Conservation (phyloP, 1,139 yeast species). For the Geotrichum aggregatum region DNA sequence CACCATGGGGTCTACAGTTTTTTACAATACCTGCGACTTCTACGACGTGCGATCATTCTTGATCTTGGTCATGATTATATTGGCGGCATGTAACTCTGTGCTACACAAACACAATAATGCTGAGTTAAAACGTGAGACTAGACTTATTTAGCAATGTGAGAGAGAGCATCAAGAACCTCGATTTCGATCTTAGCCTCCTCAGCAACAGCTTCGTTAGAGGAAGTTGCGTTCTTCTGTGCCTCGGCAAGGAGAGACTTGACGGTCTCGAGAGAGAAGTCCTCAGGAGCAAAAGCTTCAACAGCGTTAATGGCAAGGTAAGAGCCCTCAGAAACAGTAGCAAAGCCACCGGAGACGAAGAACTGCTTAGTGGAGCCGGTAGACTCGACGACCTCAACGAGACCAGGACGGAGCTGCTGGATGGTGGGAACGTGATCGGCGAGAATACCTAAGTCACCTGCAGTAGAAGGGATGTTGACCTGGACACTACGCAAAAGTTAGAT, state of each 20-base stretch:
- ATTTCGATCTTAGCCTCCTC: conserved; percentile 94
- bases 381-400: conserved; percentile 87
- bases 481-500: conserved; percentile 44
- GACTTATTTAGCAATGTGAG: conserved; percentile 74
- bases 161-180: conserved; percentile 93
- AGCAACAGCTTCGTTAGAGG: conserved; percentile 78
- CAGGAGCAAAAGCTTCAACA: conserved; percentile 92
- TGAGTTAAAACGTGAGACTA: conserved; percentile 3
- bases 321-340: conserved; percentile 95
- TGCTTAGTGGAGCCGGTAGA: conserved; percentile 74
- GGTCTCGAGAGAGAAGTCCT: conserved; percentile 77
- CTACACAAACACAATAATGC: neutral
- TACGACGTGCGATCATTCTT: no score
- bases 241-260: conserved; percentile 81
- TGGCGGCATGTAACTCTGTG: no score
- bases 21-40: no score
- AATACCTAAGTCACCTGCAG: conserved; percentile 95
- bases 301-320: conserved; percentile 88
- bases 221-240: conserved; percentile 87
- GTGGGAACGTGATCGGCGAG: conserved; percentile 97
- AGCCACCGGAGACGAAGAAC: conserved; percentile 90
- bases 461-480: conserved; percentile 95
- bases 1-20: no score
- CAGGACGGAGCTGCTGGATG: conserved; percentile 95
- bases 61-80: no score